phyloP scores from a whole-genome alignment of 164 flowering plant genomes.

The Vitis amurensis region DNA sequence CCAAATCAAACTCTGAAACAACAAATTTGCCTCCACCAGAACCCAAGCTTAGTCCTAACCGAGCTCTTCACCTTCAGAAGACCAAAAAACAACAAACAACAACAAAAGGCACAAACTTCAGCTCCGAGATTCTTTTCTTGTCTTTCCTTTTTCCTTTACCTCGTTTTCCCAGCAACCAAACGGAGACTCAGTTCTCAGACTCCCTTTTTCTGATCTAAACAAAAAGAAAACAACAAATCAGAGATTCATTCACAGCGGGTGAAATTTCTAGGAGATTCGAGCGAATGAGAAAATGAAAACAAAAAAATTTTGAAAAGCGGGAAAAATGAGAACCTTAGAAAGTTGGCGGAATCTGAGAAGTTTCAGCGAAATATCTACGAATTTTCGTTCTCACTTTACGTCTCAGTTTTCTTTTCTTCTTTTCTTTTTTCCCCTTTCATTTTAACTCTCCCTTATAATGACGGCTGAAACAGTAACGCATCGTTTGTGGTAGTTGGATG shows the following conservation, averaged over 20 bases:
- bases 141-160: neutral
- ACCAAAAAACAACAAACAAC: neutral
- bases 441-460: neutral
- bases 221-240: neutral
- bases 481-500: neutral
- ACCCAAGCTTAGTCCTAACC: neutral
- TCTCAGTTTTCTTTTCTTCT: neutral
- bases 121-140: neutral
- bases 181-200: neutral
- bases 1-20: neutral
- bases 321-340: constrained; percentile 1
- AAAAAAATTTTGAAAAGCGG: constrained; percentile 10
- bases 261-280: neutral
- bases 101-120: neutral
- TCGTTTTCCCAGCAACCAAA: constrained; percentile 16
- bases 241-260: too few species aligned
- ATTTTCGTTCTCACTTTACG: constrained; percentile 18
- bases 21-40: neutral
- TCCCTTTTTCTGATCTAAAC: neutral
- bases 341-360: constrained; percentile 19
- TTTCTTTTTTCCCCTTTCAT: neutral
- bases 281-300: neutral
- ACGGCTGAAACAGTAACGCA: neutral
- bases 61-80: too few species aligned
- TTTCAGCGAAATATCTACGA: constrained; percentile 29